Base-by-base conservation (phyloP, 1,284 basidiomycete species). In the Sporisorium scitamineum region DNA sequence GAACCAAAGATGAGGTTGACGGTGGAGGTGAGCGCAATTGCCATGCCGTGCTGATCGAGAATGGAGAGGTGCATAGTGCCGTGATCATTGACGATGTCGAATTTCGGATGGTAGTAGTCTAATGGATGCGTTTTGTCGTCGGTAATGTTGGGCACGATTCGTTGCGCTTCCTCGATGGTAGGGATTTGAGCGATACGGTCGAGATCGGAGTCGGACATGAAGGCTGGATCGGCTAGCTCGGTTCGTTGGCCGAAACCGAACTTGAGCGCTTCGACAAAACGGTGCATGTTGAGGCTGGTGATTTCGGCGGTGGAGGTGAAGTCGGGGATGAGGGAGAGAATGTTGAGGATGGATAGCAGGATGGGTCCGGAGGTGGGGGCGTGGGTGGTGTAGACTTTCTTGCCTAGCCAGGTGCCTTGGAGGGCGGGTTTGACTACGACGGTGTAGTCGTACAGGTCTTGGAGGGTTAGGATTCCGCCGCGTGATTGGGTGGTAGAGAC, bases 301-400 rank as follows among this genome's bases (percentile, higher is more conserved):
- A 59, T 42, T 34, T 54, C 59, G 3, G 57, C 44, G 22, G 56
- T 57, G 7, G 54, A 45, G 32, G 56, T 45, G 13, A 61, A 62
- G 7, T 76, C 72, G 14, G 76, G 67, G 59, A 77, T 80, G 42
- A 70, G 53, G 22, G 71, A 69, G 34, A 82, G 66, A 24, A 75
- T 73, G 74, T 87, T 83, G 24, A 86, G 69, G 1, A 83, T 76
- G 8, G 79, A 80, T 0, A 86, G 75, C 14, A 86, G 63, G 11
- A 86, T 78, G 6, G 81, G 69, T 0, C 86, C 86, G 18, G 78
- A 81, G 20, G 83, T 84, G 2, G 86, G 86, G 3, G 84, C 84
- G 90, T 90, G 64, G 0, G 92, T 90, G 0, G 93, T 94, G 86
- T 94, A 97, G 26, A 98, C 88, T 65, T 90, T 93, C 78, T 90